Evolutionary conservation across 2,329 filamentous ascomycete genomes (phyloP).

Genomic region (Salinomyces thailandicus): DNA sequence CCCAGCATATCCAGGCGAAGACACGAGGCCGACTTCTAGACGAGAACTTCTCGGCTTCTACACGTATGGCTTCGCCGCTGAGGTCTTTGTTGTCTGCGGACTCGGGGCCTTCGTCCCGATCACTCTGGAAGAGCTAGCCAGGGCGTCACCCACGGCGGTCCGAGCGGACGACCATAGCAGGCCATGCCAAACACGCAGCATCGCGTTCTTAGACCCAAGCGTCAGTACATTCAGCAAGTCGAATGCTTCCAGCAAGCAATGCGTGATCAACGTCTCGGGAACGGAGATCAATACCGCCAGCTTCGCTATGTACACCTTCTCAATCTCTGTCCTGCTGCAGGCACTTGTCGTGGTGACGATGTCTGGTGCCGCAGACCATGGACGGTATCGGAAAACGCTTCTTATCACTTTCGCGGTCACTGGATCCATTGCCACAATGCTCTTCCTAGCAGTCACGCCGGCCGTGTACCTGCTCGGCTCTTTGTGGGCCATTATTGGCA

Average conservation of each 20-base stretch:
- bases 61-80: constrained; percentile 88
- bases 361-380: constrained; percentile 91
- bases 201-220: too few relatives aligned
- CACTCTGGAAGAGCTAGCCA: constrained; percentile 81
- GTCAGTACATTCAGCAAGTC: not conserved
- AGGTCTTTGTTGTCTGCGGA: constrained; percentile 90
- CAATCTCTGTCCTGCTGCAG: constrained; percentile 79
- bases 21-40: constrained; percentile 73
- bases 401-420: constrained; percentile 74
- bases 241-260: constrained; percentile 45
- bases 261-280: constrained; percentile 71
- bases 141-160: constrained; percentile 67
- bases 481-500: constrained; percentile 76
- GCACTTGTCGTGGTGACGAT: constrained; percentile 89
- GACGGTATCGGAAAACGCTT: constrained; percentile 74
- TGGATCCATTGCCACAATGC: constrained; percentile 75
- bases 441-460: constrained; percentile 69
- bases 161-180: constrained; percentile 65
- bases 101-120: constrained; percentile 90
- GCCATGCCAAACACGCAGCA: constrained; percentile 45
- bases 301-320: constrained; percentile 98
- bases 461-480: constrained; percentile 70
- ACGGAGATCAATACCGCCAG: constrained; percentile 87
- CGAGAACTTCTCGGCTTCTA: constrained; percentile 94
- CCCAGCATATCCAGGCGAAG: constrained; percentile 66